Evolutionary conservation across 805 yeast species (phyloP).

Genomic region (Kazachstania taianensis): DNA sequence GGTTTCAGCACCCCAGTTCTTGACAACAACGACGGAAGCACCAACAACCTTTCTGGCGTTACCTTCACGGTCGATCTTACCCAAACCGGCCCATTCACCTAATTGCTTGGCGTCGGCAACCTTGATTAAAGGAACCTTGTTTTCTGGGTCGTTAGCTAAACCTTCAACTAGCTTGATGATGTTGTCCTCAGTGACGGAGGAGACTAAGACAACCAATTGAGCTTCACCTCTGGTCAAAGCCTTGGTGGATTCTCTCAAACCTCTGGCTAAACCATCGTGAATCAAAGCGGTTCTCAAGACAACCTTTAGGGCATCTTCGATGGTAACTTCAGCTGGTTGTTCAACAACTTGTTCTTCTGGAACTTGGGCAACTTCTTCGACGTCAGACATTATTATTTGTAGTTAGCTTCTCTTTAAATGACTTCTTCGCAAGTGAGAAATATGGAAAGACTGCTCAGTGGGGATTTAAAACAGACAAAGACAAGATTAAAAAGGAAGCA

Average conservation of each 20-base stretch:
- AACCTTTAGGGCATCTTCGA: conserved; percentile 96
- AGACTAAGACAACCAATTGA: conserved; percentile 93
- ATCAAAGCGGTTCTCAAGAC: conserved; percentile 96
- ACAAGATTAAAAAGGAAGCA: neutral
- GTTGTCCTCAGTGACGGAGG: conserved; percentile 95
- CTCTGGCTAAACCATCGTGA: conserved; percentile 99
- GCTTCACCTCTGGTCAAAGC: conserved; percentile 97
- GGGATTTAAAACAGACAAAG: conserved; percentile 13
- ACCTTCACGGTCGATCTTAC: conserved; percentile 99
- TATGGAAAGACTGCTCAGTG: conserved; percentile 45
- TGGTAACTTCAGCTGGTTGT: conserved; percentile 79
- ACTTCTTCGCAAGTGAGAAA: conserved; percentile 61
- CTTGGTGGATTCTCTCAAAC: conserved; percentile 99
- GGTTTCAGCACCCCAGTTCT: conserved; percentile 99
- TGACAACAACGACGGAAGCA: conserved; percentile 98
- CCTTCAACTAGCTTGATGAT: conserved; percentile 98
- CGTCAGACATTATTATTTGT: conserved; percentile 19
- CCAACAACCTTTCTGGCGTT: conserved; percentile 99
- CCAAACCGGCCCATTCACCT: conserved; percentile 99
- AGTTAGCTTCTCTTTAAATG: conserved; percentile 25
- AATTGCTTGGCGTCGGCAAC: conserved; percentile 98
- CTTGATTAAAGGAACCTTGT: conserved; percentile 95
- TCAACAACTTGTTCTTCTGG: conserved; percentile 76
- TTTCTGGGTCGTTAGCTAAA: conserved; percentile 95
- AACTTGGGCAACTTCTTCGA: conserved; percentile 72